Evolutionary conservation across 192 early-diverging fungal genomes (phyloP).

Genomic region (Phycomyces nitens): DNA sequence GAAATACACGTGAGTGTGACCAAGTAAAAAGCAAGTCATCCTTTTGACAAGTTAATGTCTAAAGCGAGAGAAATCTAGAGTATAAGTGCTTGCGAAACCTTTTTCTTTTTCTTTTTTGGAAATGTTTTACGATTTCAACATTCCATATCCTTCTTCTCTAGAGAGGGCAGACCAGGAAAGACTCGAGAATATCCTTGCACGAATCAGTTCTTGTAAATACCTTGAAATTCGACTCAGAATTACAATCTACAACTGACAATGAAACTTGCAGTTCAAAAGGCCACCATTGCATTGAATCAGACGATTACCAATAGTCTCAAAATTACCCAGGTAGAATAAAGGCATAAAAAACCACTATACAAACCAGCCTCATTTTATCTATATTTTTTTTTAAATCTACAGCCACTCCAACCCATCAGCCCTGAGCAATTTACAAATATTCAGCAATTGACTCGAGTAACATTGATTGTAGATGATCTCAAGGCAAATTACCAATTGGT

Average conservation of each 20-base stretch:
- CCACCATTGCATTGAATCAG: slow-evolving; percentile 22
- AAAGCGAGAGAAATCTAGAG: not conserved
- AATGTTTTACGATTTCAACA: slow-evolving; percentile 61
- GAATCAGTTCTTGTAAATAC: slow-evolving; percentile 45
- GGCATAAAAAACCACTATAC: not conserved
- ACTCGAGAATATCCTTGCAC: slow-evolving; percentile 40
- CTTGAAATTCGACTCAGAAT: not conserved
- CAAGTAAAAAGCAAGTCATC: not conserved
- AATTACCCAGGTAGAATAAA: slow-evolving; percentile 2
- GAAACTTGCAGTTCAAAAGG: slow-evolving; percentile 3
- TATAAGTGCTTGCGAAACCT: not conserved
- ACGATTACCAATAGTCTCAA: not conserved
- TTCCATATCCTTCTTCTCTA: slow-evolving; percentile 39
- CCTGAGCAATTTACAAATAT: slow-evolving; percentile 6
- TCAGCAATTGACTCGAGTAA: slow-evolving; percentile 13
- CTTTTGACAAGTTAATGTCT: not conserved
- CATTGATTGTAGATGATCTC: slow-evolving; percentile 3
- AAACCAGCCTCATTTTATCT: no score
- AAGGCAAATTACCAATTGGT: slow-evolving; percentile 22
- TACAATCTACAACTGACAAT: not conserved
- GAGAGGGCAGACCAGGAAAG: slow-evolving; percentile 36
- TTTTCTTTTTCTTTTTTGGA: not conserved
- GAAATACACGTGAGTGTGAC: not conserved
- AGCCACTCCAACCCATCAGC: slow-evolving; percentile 1
- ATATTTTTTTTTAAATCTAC: not conserved